Base-by-base conservation (phyloP, 352 stramenopile species). In the Pseudoperonospora humuli region DNA sequence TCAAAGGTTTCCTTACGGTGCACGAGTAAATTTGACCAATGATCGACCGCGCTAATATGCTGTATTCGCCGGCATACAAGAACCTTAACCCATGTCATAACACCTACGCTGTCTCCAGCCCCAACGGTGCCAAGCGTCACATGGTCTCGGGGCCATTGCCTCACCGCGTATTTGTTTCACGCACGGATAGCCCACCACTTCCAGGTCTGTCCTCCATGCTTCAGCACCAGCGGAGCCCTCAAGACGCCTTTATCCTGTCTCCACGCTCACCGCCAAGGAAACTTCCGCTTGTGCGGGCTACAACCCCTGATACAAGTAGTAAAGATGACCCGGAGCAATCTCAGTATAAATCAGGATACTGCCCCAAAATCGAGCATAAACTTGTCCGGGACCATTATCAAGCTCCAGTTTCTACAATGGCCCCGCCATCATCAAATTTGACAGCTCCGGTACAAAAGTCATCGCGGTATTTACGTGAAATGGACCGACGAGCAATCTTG, bases 391-490 rank as follows among this genome's bases (percentile, higher is more conserved):
- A 3, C 23, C 7, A 25, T 7, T 7, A 25, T 25, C 7, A 25
- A 7, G 23, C 3, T 25, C 7, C 3, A 25, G 23, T 7, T 7
- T 25, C 23, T 7, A 25, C 23, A 25, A n/a, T n/a, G n/a, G n/a
- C n/a, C n/a, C n/a, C 7, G 7, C 23, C 23, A 7, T 25, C 29
- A 35, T 17, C 10, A 15, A 15, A 18, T 19, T 19, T 15, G 15
- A 47, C 28, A 1, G 26, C 8, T 13, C 6, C 37, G 1, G 25
- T 28, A 7, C 25, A 34, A 9, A 83, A 83, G 39, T 57, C 54
- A n/a, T 86, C 74, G 3, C 56, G 74, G 9, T 86, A 86, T 60
- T 48, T 86, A 14, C 70, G 71, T n/a, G 74, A 86, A 20, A 80
- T 81, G 36, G 74, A 86, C 46, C 70, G 74, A 2, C 70, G 70